These are phyloP conservation scores for Coffea humblotiana DNA, from an alignment of 305 asterid species.

Conservation along the genomic window DNA sequence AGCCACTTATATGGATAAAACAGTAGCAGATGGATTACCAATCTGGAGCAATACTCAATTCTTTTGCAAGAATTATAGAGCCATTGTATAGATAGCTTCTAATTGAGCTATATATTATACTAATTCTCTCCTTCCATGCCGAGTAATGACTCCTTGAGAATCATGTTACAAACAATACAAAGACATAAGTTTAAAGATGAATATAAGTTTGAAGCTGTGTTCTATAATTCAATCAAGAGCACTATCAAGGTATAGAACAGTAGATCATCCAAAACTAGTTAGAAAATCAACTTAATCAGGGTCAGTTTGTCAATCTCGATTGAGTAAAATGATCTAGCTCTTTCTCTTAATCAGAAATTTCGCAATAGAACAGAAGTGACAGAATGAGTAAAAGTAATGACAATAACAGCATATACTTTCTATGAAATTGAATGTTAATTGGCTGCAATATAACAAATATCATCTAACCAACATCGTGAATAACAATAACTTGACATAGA, in stretches of 20 bases:
- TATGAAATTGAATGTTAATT: neutral
- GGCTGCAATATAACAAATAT: neutral
- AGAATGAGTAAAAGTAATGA: no score
- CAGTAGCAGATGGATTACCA: neutral
- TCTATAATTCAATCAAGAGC: neutral
- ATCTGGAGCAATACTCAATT: neutral
- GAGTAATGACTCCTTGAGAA: neutral
- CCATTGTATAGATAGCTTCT: neutral
- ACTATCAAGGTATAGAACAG: neutral
- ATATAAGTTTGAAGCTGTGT: neutral
- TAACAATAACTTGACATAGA: neutral
- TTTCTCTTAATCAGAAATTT: neutral
- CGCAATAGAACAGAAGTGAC: neutral
- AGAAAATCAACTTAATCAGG: neutral
- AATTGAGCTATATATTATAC: neutral
- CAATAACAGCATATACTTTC: neutral
- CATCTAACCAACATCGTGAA: neutral
- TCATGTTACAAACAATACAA: neutral
- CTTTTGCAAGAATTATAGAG: neutral
- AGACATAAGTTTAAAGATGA: neutral
- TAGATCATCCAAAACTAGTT: neutral
- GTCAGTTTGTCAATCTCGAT: neutral
- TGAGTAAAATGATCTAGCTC: no score
- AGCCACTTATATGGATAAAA: neutral
- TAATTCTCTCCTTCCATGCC: neutral